These are phyloP conservation scores for Mortierella hygrophila DNA, from an alignment of 192 early-diverging fungal species.

Conservation along the genomic window DNA sequence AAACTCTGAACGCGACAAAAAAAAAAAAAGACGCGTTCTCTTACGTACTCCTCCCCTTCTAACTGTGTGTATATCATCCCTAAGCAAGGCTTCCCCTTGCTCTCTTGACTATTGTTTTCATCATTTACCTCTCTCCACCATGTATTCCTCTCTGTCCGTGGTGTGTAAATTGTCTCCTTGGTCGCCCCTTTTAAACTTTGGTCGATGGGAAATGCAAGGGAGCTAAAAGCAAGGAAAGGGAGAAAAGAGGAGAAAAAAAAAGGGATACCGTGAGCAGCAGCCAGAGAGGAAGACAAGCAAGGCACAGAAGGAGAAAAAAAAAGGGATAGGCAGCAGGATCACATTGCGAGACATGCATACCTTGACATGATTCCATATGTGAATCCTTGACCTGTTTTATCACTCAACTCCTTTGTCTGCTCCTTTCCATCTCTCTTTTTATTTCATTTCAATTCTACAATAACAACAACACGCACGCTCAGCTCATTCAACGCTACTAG, in stretches of 20 bases:
- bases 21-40: too few species aligned
- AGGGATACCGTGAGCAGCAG: neutral
- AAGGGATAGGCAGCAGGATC: too few species aligned
- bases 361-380: too few species aligned
- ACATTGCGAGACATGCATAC: too few species aligned
- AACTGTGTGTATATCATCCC: too few species aligned
- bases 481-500: neutral
- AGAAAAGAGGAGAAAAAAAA: neutral
- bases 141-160: too few species aligned
- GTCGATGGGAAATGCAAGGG: neutral
- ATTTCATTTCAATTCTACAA: neutral
- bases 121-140: neutral
- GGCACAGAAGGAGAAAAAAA: too few species aligned
- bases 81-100: too few species aligned
- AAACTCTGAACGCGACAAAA: too few species aligned
- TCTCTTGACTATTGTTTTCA: neutral
- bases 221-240: neutral
- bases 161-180: neutral
- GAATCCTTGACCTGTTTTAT: too few species aligned
- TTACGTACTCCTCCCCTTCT: too few species aligned
- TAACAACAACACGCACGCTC: neutral
- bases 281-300: too few species aligned
- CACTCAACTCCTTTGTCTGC: neutral
- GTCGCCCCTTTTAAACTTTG: neutral
- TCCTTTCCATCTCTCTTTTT: neutral